Evolutionary conservation across 495 filamentous ascomycete genomes (phyloP), one percentile per base, ranked within the genome.

Genomic region (Penicillium salamii): DNA sequence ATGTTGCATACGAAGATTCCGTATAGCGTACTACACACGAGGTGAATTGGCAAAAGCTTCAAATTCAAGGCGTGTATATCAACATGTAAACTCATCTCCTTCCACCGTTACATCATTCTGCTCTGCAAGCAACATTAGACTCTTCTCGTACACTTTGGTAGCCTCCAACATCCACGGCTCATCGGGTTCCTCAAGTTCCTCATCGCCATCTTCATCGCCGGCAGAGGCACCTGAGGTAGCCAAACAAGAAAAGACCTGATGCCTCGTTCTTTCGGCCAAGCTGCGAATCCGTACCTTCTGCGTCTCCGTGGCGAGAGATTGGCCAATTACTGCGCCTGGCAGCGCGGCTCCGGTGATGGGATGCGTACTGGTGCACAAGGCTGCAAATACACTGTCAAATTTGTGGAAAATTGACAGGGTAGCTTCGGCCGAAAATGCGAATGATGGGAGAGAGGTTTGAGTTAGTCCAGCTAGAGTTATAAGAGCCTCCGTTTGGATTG

Each of bases 221-320:
- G 66, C 65, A 33, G 42, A 40, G 14, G 41, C 11, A 44, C n/a
- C 20, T 15, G 36, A 40, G 8, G 11, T 19, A 17, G 5, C 46
- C 45, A 89, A 79, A 17, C 87, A 78, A 23, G 90, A 79, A 15
- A 80, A 54, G 20, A 92, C 73, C 26, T 87, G 19, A 21, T 14
- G 15, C 24, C 61, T 49, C 15, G 55, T 59, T 43, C 78, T 73
- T 64, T 91, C 86, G 2, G 88, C 86, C 18, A 91, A 60, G 55
- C 86, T 85, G 63, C 85, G 87, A 44, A 90, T 84, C 32, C 91
- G 78, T 14, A 96, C 88, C 74, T 89, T 93, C 61, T 95, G 88
- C 42, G 74, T 79, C 61, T 80, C 84, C 5, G 78, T 75, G 19
- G 78, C 73, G 46, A 78, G 71, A 41, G 68, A 75, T 0, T 71